Evolutionary conservation across 345 rosid species (phyloP).

Genomic region (Eucalyptus camaldulensis): DNA sequence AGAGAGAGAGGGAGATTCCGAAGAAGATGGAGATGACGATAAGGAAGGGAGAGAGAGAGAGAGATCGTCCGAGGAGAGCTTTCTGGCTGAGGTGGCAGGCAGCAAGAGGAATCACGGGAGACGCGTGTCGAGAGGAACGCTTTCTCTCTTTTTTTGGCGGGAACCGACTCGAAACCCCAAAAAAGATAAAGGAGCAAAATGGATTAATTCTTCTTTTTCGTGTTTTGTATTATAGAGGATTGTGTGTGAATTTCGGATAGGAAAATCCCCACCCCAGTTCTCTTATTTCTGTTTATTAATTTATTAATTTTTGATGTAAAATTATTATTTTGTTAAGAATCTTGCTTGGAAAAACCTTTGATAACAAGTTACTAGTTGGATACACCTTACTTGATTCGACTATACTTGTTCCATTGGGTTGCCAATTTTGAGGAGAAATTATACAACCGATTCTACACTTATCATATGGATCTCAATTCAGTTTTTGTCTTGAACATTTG

Average conservation of each 20-base stretch:
- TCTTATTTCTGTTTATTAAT: background rate
- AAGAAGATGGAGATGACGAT: background rate
- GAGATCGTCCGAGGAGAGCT: background rate
- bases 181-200: background rate
- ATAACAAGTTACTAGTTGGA: too few species aligned
- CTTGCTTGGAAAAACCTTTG: background rate
- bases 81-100: background rate
- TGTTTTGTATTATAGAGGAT: background rate
- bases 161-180: background rate
- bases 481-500: too few species aligned
- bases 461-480: background rate
- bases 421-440: background rate
- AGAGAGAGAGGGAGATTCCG: background rate
- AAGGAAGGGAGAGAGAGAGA: too few species aligned
- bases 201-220: background rate
- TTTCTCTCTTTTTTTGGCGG: background rate
- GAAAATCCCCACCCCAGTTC: background rate
- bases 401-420: background rate
- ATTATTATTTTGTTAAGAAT: too few species aligned
- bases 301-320: too few species aligned
- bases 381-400: too few species aligned
- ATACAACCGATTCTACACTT: fast-evolving
- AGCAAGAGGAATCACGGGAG: background rate
- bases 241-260: background rate
- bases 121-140: background rate